Base-by-base conservation (phyloP, 2,329 filamentous ascomycete species). In the Sporothrix variecibatus region DNA sequence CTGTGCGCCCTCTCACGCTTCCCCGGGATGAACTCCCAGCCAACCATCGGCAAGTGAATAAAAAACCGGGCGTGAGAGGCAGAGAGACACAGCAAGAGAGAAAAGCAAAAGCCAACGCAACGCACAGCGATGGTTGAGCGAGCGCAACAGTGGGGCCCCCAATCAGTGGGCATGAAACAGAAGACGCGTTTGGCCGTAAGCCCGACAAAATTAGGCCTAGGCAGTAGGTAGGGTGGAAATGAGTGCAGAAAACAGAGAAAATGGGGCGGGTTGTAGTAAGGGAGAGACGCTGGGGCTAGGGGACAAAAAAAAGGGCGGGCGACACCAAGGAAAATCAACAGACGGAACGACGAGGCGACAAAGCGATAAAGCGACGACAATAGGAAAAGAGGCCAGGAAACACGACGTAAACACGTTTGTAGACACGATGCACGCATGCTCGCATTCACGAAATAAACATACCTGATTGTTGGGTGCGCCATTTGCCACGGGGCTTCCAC, bases 401-500 rank as follows among this genome's bases (percentile, higher is more conserved):
- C 72, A 72, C 28, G 65, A 73, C 67, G 64, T 75, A 72, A 75
- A 20, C 40, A 53, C 12, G 2, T 9, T 49, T 43, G 43, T 68
- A 46, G 40, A 68, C 65, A 51, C 12, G 43, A 68, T 34, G 26
- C 23, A 49, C n/a, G 65, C 34, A 34, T 34, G 34, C 23, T 31
- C n/a, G 65, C 43, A 34, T 23, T 68, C 43, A 43, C 26, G 26
- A n/a, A 11, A 65, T 65, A 46, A 7, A 80, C 87, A 81, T 86
- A 91, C 89, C 85, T 88, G 86, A 74, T 86, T 86, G 77, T 83
- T 83, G 60, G 82, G 78, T 65, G 81, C 80, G 82, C 90, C 89
- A 82, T 87, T 89, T 80, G 86, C 86, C 79, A 87, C 83, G 77
- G 90, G 89, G 80, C 88, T 89, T 82, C 86, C 88, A 78, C 89